Evolutionary conservation across 1,284 basidiomycete species (phyloP).

Genomic region (Leccinum insigne): DNA sequence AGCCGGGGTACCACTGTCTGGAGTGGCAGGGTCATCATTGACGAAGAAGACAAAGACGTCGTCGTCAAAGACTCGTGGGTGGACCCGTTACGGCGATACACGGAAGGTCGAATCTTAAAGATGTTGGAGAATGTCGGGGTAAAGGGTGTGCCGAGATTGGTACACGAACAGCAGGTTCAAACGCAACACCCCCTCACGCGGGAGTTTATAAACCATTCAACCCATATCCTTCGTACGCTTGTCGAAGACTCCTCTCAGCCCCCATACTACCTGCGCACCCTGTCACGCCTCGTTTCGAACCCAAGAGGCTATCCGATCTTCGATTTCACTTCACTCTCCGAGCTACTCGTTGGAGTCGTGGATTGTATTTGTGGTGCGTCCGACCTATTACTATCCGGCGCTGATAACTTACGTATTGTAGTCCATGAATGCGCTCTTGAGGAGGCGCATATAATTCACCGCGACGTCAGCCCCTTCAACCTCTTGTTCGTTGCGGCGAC

Average conservation of each 20-base stretch:
- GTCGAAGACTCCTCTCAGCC: not conserved
- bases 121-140: not conserved
- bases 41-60: not conserved
- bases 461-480: slow-evolving; percentile 8
- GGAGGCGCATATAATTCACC: not conserved
- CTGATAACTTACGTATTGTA: not conserved
- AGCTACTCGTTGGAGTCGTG: not conserved
- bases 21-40: not conserved
- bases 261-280: not conserved
- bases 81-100: not conserved
- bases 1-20: not conserved
- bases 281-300: not conserved
- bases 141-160: not conserved
- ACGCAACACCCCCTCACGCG: not conserved
- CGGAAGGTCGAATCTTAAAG: not conserved
- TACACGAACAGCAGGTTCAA: not conserved
- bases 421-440: slow-evolving; percentile 3
- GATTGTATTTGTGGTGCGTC: not conserved
- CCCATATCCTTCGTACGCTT: not conserved
- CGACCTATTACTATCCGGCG: not conserved
- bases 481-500: not conserved
- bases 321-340: not conserved
- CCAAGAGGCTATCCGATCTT: not conserved
- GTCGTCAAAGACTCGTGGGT: not conserved
- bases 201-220: not conserved